Evolutionary conservation across 2,329 filamentous ascomycete species (phyloP), one percentile per base, ranked within the genome.

Genomic region (Coniochaeta hoffmannii): DNA sequence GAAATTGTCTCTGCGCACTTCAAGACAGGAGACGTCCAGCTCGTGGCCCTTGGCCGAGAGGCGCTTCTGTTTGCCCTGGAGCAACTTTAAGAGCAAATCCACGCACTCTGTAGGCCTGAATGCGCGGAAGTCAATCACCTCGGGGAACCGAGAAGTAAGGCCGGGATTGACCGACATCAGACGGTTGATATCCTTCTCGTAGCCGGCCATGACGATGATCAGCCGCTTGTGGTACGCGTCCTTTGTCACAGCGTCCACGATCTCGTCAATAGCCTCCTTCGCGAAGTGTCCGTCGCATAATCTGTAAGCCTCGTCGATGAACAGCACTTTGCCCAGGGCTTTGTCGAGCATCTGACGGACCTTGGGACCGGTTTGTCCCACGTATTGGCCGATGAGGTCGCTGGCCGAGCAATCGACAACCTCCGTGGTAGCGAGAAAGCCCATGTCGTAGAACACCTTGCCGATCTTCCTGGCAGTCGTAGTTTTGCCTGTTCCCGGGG

Each of bases 391-490:
- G 1, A 92, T 75, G 0, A 92, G 65, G 32, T 91, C 86, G 0
- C 83, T 82, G 0, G 85, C 84, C 0, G 88, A 90, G 49, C 77
- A 81, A 54, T 90, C 85, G 0, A 84, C 65, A 0, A 90, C 84
- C 26, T 85, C 79, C 0, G 75, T 76, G 0, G 73, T 73, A 0
- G 80, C 69, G 0, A 92, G 70, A 32, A 91, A 80, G 0, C 87
- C 87, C 76, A 90, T 81, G 61, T 91, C 83, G 63, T 89, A 91
- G 63, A 82, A 92, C 0, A 92, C 74, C 58, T 89, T 80, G 3
- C 88, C 88, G 77, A 92, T 88, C 58, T 85, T 87, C n/a, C 78
- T 72, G 0, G 89, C 89, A 0, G 76, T 89, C 0, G 84, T 85
- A 0, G 87, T 90, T 63, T 91, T 91, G 0, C 88, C 88, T 0